Base-by-base conservation (phyloP, 371 early-diverging fungal species). In the Rhizopus arrhizus region DNA sequence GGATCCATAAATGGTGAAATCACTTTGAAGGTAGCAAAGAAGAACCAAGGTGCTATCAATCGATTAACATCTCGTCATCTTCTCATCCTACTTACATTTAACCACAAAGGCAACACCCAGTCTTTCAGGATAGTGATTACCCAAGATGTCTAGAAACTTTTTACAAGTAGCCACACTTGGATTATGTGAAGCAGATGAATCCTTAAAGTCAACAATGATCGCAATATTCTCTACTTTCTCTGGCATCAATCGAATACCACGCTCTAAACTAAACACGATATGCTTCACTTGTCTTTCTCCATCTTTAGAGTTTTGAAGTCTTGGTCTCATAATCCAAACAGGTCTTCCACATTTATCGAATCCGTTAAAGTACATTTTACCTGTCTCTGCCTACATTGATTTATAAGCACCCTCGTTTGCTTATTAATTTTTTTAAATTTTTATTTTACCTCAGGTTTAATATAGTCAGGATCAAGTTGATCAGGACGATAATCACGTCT, bases 1-100 rank as follows among this genome's bases (percentile, higher is more conserved):
- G 94, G 93, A 68, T 96, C 94, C 64, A 96, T 83, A 62, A 95
- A 94, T 0, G 95, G 95, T 5, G 89, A 83, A 33, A 96, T 81
- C 22, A 94, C 32, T 66, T 85, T 87, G 63, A 89, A 93, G 31
- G 92, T 88, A 40, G 85, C 81, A 73, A 86, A 86, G 62, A 96
- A 91, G 68, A 91, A 89, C 87, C 91, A 91, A n/a, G 93, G 92
- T 31, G 96, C 92, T 87, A 61, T 35, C 60, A 54, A 9, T 15
- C 22, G 12, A 10, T 33, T 29, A 53, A 4, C 13, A 36, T 22
- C n/a, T 43, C 34, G 12, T 47, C 15, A 35, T 22, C 22, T 22
- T 2, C 1, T 22, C 22, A 32, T 40, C 16, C 16, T 8, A 69
- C 72, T 73, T 76, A 79, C 80, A 74, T 53, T 74, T 70, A 31